These are phyloP conservation scores for Metschnikowia anglica DNA, from an alignment of 805 yeast species.

Conservation along the genomic window DNA sequence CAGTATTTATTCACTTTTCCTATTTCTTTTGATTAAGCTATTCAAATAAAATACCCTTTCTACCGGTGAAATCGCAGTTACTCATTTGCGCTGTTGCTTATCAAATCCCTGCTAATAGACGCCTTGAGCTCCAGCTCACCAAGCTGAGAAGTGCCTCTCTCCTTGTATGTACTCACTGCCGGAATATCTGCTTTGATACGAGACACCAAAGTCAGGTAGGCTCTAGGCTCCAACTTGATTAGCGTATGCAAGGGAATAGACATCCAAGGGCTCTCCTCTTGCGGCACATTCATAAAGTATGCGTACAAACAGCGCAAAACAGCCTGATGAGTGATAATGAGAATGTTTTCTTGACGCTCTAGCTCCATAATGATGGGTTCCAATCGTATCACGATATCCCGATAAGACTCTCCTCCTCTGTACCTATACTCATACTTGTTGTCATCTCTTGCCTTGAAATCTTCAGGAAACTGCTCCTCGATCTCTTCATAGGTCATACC, in stretches of 20 bases:
- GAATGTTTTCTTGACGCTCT: constrained; percentile 93
- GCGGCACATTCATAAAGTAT: constrained; percentile 97
- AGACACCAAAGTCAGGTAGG: constrained; percentile 84
- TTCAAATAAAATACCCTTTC: too few relatives aligned
- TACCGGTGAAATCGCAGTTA: too few relatives aligned
- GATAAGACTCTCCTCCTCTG: constrained; percentile 95
- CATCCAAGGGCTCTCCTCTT: constrained; percentile 98
- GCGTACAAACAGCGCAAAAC: constrained; percentile 95
- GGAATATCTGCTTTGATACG: constrained; percentile 95
- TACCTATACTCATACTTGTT: constrained; percentile 94
- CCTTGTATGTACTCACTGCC: constrained; percentile 95
- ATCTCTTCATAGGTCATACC: constrained; percentile 96
- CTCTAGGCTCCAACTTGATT: constrained; percentile 92
- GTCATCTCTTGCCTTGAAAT: constrained; percentile 92
- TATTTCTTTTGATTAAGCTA: neutral
- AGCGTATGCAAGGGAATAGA: constrained; percentile 94
- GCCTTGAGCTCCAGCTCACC: constrained; percentile 47
- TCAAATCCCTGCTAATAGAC: constrained; percentile 51
- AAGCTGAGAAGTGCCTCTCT: constrained; percentile 78
- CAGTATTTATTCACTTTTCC: neutral
- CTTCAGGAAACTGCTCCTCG: constrained; percentile 82
- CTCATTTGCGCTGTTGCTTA: constrained; percentile 33
- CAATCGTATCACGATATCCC: constrained; percentile 90
- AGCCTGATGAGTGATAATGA: constrained; percentile 97
- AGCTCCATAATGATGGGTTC: constrained; percentile 99